Percentiles rank a stretch among this genome's conserved stretches.
Conservation (phyloP, 2,329 filamentous ascomycete species). For the Fusarium goolgardi region DNA sequence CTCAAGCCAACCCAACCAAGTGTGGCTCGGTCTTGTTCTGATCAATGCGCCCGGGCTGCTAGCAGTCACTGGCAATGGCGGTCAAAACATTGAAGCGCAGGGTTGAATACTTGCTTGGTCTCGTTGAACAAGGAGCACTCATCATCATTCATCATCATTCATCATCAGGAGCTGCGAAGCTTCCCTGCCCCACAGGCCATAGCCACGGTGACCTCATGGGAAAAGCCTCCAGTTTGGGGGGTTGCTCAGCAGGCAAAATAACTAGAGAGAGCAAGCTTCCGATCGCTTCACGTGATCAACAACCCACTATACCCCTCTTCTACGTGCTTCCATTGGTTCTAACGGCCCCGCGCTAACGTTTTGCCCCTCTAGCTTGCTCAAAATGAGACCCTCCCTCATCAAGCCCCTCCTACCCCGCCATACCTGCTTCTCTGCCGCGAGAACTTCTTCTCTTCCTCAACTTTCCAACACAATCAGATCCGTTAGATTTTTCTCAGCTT, state of each 20-base stretch:
- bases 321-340: slow-evolving; percentile 44
- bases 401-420: slow-evolving; percentile 62
- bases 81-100: slow-evolving; percentile 27
- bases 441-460: slow-evolving; percentile 57
- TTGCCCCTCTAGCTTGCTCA: slow-evolving; percentile 57
- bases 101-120: slow-evolving; percentile 18
- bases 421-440: slow-evolving; percentile 54
- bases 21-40: slow-evolving; percentile 10
- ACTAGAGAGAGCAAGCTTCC: slow-evolving; percentile 25
- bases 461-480: slow-evolving; percentile 56
- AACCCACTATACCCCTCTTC: slow-evolving; percentile 22
- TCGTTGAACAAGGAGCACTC: slow-evolving; percentile 7
- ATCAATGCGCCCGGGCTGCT: slow-evolving; percentile 19
- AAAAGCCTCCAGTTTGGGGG: slow-evolving; percentile 10
- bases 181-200: slow-evolving; percentile 35
- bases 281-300: slow-evolving; percentile 49
- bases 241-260: slow-evolving; percentile 19
- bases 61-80: slow-evolving; percentile 30
- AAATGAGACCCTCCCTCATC: slow-evolving; percentile 60
- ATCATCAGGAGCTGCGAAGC: slow-evolving; percentile 38
- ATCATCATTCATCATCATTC: slow-evolving; percentile 34
- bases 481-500: slow-evolving; percentile 64
- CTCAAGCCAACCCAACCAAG: slow-evolving; percentile 6
- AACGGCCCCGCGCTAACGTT: slow-evolving; percentile 52
- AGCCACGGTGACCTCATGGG: slow-evolving; percentile 46